These are phyloP conservation scores for Penicillium robsamsonii DNA, from an alignment of 495 filamentous ascomycete genomes.

Conservation along the genomic window DNA sequence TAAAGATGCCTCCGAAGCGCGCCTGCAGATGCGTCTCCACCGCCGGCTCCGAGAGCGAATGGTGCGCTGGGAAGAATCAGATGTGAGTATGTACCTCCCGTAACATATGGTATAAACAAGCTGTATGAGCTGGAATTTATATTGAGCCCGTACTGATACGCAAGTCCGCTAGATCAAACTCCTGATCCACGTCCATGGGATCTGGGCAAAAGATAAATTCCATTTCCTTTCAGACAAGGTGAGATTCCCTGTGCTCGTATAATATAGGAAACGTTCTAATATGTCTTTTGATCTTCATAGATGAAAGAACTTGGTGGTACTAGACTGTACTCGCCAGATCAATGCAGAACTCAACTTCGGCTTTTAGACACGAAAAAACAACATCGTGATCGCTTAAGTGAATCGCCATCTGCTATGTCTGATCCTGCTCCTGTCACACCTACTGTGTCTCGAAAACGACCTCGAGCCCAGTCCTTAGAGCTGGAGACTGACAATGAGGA, in stretches of 20 bases:
- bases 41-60: slow-evolving; percentile 60
- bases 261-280: neutral
- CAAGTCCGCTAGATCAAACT: slow-evolving; percentile 38
- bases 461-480: slow-evolving; percentile 9
- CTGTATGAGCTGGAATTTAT: slow-evolving; percentile 18
- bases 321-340: slow-evolving; percentile 33
- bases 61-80: slow-evolving; percentile 63
- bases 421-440: slow-evolving; percentile 23
- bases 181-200: slow-evolving; percentile 46
- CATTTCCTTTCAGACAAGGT: slow-evolving; percentile 53
- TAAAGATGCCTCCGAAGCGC: slow-evolving; percentile 64
- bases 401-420: slow-evolving; percentile 26
- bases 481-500: neutral
- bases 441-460: slow-evolving; percentile 22
- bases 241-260: slow-evolving; percentile 6
- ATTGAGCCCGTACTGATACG: neutral
- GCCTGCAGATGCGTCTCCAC: slow-evolving; percentile 71
- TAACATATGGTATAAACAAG: neutral
- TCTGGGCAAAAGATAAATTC: slow-evolving; percentile 52
- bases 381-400: slow-evolving; percentile 17
- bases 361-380: slow-evolving; percentile 28
- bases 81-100: slow-evolving; percentile 54
- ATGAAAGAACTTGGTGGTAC: slow-evolving; percentile 40
- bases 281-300: slow-evolving; percentile 16
- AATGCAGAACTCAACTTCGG: slow-evolving; percentile 39